Percentiles rank a stretch among this genome's conserved stretches.
phyloP scores from a whole-genome alignment of 768 basidiomycete species.

The Exsudoporus frostii region DNA sequence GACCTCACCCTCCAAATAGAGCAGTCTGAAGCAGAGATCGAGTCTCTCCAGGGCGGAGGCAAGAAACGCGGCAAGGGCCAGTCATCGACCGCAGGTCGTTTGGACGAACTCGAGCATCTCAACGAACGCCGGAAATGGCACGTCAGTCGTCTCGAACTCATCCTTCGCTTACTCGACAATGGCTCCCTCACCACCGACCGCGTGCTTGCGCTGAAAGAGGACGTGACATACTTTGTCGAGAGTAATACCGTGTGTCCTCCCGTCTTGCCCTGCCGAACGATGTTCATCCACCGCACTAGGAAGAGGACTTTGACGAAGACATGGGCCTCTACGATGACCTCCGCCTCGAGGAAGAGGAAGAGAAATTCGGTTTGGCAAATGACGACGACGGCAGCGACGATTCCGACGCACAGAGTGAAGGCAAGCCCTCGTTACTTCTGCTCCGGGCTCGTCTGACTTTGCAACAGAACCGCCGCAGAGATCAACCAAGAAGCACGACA shows the following conservation, averaged over 20 bases:
- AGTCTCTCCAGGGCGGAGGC: slow-evolving; percentile 70
- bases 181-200: slow-evolving; percentile 82
- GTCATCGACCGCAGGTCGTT: slow-evolving; percentile 60
- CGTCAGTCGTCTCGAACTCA: slow-evolving; percentile 86
- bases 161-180: slow-evolving; percentile 90
- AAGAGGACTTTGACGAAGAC: slow-evolving; percentile 96
- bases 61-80: slow-evolving; percentile 84
- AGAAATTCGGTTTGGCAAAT: slow-evolving; percentile 75
- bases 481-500: slow-evolving; percentile 65
- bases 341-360: slow-evolving; percentile 94
- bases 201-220: slow-evolving; percentile 82
- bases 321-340: slow-evolving; percentile 98
- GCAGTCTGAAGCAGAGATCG: slow-evolving; percentile 91
- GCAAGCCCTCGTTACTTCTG: slow-evolving; percentile 33
- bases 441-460: background rate
- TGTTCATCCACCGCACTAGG: slow-evolving; percentile 47
- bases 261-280: slow-evolving; percentile 1
- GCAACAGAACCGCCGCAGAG: slow-evolving; percentile 59
- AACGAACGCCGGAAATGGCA: slow-evolving; percentile 98
- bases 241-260: slow-evolving; percentile 77
- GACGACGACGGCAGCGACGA: slow-evolving; percentile 72
- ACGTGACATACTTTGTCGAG: slow-evolving; percentile 95
- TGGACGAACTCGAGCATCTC: slow-evolving; percentile 79
- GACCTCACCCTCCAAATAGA: slow-evolving; percentile 93
- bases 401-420: slow-evolving; percentile 72